phyloP scores from a whole-genome alignment of 352 stramenopile genomes.

The Globisporangium nagaii region DNA sequence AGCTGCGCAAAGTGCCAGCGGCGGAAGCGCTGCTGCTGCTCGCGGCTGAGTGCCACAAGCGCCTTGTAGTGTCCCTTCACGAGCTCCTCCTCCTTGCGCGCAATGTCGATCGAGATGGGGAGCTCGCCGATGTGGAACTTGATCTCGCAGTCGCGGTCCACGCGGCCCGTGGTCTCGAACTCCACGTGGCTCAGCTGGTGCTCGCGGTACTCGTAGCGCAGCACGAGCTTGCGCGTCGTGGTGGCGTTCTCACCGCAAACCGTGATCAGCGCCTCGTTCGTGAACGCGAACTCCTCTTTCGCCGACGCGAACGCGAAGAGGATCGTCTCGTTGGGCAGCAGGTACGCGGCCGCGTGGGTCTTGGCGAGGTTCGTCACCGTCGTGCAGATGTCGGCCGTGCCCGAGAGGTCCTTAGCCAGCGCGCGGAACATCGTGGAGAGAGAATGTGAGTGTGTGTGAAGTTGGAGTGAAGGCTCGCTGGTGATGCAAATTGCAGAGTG shows the following conservation, averaged over 20 bases:
- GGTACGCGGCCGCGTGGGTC: constrained; percentile 16
- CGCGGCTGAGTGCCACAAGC: constrained; percentile 31
- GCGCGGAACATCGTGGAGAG: no score
- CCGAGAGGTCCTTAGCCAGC: constrained; percentile 37
- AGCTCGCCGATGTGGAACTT: constrained; percentile 44
- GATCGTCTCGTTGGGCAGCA: constrained; percentile 50
- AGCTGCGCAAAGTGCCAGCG: constrained; percentile 24
- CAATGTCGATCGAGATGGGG: constrained; percentile 46
- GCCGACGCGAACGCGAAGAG: constrained; percentile 43
- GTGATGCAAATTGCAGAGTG: not conserved
- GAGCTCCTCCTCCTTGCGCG: constrained; percentile 33
- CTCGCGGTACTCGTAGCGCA: constrained; percentile 37
- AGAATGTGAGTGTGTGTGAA: no score
- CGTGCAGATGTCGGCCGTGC: constrained; percentile 39
- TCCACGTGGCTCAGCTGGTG: constrained; percentile 21
- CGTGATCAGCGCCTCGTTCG: constrained; percentile 50
- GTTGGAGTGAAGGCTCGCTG: not conserved
- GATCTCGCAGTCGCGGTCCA: constrained; percentile 63
- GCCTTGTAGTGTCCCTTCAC: constrained; percentile 51
- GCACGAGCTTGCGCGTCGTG: constrained; percentile 45
- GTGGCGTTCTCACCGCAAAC: constrained; percentile 31
- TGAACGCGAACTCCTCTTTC: constrained; percentile 64
- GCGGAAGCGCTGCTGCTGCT: constrained; percentile 28
- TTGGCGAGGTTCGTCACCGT: not conserved
- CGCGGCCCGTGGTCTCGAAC: constrained; percentile 49